phyloP scores from a whole-genome alignment of 2,329 filamentous ascomycete species.

The Emmonsiellopsis sp. region DNA sequence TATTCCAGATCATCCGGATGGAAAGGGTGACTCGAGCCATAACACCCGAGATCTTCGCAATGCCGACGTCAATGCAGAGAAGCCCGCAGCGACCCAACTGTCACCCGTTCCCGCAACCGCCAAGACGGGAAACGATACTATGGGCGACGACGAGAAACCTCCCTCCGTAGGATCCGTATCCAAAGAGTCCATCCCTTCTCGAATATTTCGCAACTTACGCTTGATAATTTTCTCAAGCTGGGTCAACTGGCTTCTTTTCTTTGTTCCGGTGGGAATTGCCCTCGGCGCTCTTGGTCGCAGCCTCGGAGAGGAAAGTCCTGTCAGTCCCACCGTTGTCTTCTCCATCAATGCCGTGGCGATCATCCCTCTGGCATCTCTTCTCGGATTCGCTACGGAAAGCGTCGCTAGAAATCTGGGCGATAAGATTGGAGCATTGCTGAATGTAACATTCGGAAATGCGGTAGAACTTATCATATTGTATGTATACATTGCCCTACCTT shows the following conservation, averaged over 20 bases:
- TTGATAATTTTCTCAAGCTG: slow-evolving; percentile 52
- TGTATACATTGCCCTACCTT: slow-evolving; percentile 26
- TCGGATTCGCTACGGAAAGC: slow-evolving; percentile 65
- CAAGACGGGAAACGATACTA: slow-evolving; percentile 31
- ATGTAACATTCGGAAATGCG: slow-evolving; percentile 70
- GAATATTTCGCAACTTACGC: slow-evolving; percentile 45
- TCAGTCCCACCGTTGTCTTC: slow-evolving; percentile 56
- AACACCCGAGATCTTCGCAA: slow-evolving; percentile 13
- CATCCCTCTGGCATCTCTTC: slow-evolving; percentile 61
- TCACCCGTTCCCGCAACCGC: slow-evolving; percentile 25
- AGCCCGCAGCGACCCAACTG: not conserved
- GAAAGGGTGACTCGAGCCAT: slow-evolving; percentile 20
- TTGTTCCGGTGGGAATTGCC: slow-evolving; percentile 33
- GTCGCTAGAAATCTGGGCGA: slow-evolving; percentile 65
- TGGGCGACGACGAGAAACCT: slow-evolving; percentile 42
- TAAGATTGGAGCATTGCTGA: slow-evolving; percentile 61
- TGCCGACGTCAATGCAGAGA: slow-evolving; percentile 1
- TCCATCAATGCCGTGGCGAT: slow-evolving; percentile 68
- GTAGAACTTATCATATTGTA: slow-evolving; percentile 69
- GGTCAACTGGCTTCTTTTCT: slow-evolving; percentile 35
- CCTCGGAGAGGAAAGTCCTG: slow-evolving; percentile 13
- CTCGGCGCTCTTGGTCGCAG: slow-evolving; percentile 22
- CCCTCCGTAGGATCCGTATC: slow-evolving; percentile 39
- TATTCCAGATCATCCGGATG: not conserved
- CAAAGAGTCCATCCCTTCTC: slow-evolving; percentile 32